Percentiles rank a stretch among this genome's conserved stretches.
These are phyloP conservation scores for Anisodus acutangulus DNA, from an alignment of 257 asterid species.

Conservation along the genomic window DNA sequence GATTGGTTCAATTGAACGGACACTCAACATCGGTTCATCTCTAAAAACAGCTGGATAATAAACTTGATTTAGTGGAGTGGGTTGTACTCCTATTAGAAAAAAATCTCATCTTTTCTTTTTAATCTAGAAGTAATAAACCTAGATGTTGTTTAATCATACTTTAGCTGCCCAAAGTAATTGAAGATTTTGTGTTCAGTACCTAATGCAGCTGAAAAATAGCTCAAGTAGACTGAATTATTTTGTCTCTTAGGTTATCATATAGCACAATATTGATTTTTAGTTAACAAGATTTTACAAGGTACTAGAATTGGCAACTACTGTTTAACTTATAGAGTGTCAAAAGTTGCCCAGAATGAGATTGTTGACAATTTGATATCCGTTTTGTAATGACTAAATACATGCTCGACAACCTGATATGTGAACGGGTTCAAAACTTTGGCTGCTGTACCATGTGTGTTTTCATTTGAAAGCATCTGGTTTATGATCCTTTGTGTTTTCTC, in stretches of 20 bases:
- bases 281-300: neutral
- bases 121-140: neutral
- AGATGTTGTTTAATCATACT: neutral
- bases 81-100: neutral
- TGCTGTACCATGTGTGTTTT: no score
- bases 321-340: neutral
- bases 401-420: neutral
- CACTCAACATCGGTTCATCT: neutral
- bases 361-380: neutral
- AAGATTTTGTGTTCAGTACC: neutral
- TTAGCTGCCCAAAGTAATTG: neutral
- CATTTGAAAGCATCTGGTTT: neutral
- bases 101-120: neutral
- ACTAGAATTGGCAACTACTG: neutral
- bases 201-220: neutral
- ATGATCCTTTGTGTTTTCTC: conserved; percentile 28
- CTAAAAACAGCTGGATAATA: neutral
- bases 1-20: neutral
- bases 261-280: neutral
- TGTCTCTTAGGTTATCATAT: neutral
- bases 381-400: neutral
- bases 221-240: neutral
- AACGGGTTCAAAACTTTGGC: neutral
- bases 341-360: neutral
- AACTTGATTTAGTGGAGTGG: neutral